Base-by-base conservation (phyloP, 257 asterid species). In the Solanum sparsipilum region DNA sequence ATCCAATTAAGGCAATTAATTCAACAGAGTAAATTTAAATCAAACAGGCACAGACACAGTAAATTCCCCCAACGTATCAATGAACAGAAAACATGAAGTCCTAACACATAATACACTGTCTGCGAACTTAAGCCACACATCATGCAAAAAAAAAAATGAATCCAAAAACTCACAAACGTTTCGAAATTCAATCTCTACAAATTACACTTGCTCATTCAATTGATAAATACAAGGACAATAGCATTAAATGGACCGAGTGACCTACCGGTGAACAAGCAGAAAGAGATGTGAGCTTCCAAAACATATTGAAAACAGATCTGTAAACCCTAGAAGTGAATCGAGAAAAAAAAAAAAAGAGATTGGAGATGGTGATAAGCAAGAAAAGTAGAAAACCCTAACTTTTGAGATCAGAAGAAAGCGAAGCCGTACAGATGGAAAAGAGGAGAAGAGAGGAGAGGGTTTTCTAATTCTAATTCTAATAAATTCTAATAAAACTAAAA, bases 271-370 rank as follows among this genome's bases (percentile, higher is more conserved):
- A 96, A 85, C 98, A 93, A 90, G 99, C 92, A 41, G 98, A 93
- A n/a, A 97, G 93, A 87, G 99, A 84, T 44, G 98, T 90, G 84
- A 97, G 96, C 94, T 97, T 96, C 99, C 99, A 97, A 88, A 97
- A 97, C 99, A 97, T 97, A 6, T 88, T 90, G 58, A 86, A 89
- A 83, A 81, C 29, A 92, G 98, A 94, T 94, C 96, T 91, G 93
- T 39, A 87, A 92, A 91, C 90, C 93, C 91, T 89, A 88, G 89
- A 91, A 58, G 34, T 75, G 34, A 38, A 75, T 38, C 83, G 83
- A 13, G 34, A 23, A 75, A 38, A 75, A 75, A 29, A 70, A 34
- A 52, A 34, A 60, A 79, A 72, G 89, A 88, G 84, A 86, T 85
- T 92, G 71, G 87, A 87, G 90, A 89, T 27, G 38, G 58, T 27